These are phyloP conservation scores for Macrocybe gigantea DNA, from an alignment of 768 basidiomycete species.

Conservation along the genomic window DNA sequence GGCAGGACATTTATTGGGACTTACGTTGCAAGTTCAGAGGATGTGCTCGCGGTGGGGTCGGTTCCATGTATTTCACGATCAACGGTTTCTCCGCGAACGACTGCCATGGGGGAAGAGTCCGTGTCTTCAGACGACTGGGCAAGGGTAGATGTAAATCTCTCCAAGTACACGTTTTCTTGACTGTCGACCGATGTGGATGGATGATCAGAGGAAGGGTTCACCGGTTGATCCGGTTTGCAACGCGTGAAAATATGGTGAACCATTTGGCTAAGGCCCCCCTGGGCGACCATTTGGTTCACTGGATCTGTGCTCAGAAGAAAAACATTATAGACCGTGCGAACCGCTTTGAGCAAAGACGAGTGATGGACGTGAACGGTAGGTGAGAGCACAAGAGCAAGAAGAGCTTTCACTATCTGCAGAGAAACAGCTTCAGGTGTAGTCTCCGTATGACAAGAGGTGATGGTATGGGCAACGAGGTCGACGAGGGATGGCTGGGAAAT, in stretches of 20 bases:
- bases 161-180: conserved; percentile 11
- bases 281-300: conserved; percentile 96
- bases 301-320: conserved; percentile 87
- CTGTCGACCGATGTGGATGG: conserved; percentile 9
- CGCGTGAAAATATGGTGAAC: conserved; percentile 94
- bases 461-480: conserved; percentile 91
- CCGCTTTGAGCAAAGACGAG: conserved; percentile 90
- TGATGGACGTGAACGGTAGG: conserved; percentile 88
- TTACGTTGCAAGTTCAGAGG: too few relatives aligned
- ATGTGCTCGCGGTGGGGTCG: too few relatives aligned
- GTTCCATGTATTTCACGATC: too few relatives aligned
- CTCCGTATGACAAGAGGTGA: conserved; percentile 88
- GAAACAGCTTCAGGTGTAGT: conserved; percentile 86
- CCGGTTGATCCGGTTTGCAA: conserved; percentile 38
- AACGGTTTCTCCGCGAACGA: too few relatives aligned
- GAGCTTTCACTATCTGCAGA: conserved; percentile 93
- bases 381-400: conserved; percentile 86
- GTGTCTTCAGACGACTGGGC: too few relatives aligned
- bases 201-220: conserved; percentile 8
- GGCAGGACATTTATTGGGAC: neutral
- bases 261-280: conserved; percentile 97
- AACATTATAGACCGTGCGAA: conserved; percentile 97
- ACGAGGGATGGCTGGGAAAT: conserved; percentile 72
- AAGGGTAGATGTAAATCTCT: too few relatives aligned
- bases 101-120: too few relatives aligned